Evolutionary conservation across 2,329 filamentous ascomycete species (phyloP).

Genomic region (Microcyclospora pomicola): DNA sequence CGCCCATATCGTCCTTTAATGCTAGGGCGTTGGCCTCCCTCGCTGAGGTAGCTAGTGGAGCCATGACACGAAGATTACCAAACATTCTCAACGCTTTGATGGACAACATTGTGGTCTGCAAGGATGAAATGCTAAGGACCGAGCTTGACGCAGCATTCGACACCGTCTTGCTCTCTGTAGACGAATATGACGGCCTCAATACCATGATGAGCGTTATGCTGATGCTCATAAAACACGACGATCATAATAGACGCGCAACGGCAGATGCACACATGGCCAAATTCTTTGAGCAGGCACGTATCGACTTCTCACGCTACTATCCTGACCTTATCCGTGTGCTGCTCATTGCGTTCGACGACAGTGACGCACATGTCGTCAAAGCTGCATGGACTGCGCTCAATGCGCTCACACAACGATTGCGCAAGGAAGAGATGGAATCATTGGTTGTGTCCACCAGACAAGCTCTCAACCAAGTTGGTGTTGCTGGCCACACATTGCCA

Average conservation of each 20-base stretch:
- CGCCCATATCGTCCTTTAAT: slow-evolving; percentile 88
- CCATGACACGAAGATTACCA: slow-evolving; percentile 82
- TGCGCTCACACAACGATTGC: slow-evolving; percentile 75
- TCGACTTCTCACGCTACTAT: slow-evolving; percentile 93
- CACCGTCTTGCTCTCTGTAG: slow-evolving; percentile 78
- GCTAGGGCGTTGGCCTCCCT: slow-evolving; percentile 85
- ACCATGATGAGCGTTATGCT: slow-evolving; percentile 91
- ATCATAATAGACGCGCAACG: slow-evolving; percentile 67
- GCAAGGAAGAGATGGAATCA: slow-evolving; percentile 96
- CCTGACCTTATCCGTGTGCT: slow-evolving; percentile 86
- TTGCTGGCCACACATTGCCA: slow-evolving; percentile 67
- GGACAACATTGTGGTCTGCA: slow-evolving; percentile 72
- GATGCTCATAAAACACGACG: slow-evolving; percentile 77
- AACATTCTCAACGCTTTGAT: slow-evolving; percentile 86
- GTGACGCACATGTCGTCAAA: slow-evolving; percentile 72
- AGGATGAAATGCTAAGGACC: slow-evolving; percentile 56
- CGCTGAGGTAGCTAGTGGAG: slow-evolving; percentile 75
- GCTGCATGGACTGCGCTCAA: slow-evolving; percentile 75
- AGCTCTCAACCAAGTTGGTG: slow-evolving; percentile 75
- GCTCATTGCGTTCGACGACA: slow-evolving; percentile 82
- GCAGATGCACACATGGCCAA: slow-evolving; percentile 68
- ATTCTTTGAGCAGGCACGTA: slow-evolving; percentile 67
- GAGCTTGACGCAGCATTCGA: slow-evolving; percentile 77
- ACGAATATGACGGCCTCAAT: slow-evolving; percentile 91
- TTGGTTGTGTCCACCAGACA: slow-evolving; percentile 77